Percentiles rank a stretch among this genome's conserved stretches.
Evolutionary conservation across 2,329 filamentous ascomycete genomes (phyloP).

Genomic region (Myriosclerotinia curreyana): DNA sequence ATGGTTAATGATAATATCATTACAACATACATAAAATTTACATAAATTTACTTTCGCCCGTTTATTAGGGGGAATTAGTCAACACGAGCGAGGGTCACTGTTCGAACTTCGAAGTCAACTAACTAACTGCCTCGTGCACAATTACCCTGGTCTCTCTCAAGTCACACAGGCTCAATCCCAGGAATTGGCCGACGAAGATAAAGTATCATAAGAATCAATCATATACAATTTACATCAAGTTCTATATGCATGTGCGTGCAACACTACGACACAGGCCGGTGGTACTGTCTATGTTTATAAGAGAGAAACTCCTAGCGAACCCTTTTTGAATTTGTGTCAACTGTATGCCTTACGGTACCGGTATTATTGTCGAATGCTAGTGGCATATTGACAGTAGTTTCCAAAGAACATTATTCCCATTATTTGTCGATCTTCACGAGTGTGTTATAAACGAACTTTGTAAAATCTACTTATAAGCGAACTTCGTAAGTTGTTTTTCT

Average conservation of each 20-base stretch:
- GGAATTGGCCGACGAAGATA: neutral
- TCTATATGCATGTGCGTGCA: conserved; percentile 7
- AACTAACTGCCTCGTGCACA: neutral
- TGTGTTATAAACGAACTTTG: conserved; percentile 3
- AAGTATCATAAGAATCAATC: neutral
- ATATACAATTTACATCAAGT: neutral
- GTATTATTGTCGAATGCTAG: neutral
- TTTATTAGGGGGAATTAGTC: neutral
- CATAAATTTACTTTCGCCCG: neutral
- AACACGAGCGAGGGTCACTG: neutral
- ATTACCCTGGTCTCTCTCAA: neutral
- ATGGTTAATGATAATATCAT: conserved; percentile 14
- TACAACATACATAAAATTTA: neutral
- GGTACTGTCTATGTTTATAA: neutral
- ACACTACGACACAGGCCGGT: neutral
- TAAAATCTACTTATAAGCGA: neutral
- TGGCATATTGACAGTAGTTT: conserved; percentile 8
- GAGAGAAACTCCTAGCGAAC: neutral
- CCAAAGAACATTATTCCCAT: neutral
- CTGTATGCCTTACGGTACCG: neutral
- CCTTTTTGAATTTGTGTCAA: conserved; percentile 1
- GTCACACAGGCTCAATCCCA: neutral
- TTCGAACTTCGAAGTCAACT: neutral
- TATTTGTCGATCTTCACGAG: conserved; percentile 6
- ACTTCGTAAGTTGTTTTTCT: conserved; percentile 7